Percentiles rank a stretch among this genome's conserved stretches.
These are phyloP conservation scores for Paramecium caudatum DNA, from an alignment of 73 alveolate genomes.

Conservation along the genomic window DNA sequence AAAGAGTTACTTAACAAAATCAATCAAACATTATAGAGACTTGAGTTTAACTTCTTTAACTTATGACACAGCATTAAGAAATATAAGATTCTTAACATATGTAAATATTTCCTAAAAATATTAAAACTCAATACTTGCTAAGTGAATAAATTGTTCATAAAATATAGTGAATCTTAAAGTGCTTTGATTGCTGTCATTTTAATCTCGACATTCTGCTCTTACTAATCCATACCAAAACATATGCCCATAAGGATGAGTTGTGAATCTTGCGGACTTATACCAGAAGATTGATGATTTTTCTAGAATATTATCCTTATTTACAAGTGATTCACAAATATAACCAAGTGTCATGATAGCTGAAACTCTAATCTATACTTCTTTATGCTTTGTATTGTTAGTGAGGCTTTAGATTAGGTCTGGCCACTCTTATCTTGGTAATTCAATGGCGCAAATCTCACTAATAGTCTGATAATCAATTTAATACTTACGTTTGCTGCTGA, in stretches of 20 bases:
- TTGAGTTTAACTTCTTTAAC: not conserved
- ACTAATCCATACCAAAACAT: slow-evolving; percentile 50
- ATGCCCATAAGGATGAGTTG: slow-evolving; percentile 36
- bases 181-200: slow-evolving; percentile 53
- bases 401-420: slow-evolving; percentile 24
- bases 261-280: not conserved
- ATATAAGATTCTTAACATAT: not conserved
- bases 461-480: slow-evolving; percentile 20
- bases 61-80: not conserved
- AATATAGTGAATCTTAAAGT: slow-evolving; percentile 43
- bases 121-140: not conserved
- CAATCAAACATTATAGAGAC: slow-evolving; percentile 23
- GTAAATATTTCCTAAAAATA: slow-evolving; percentile 6
- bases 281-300: slow-evolving; percentile 51
- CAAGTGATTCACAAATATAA: slow-evolving; percentile 59
- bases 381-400: not conserved
- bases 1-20: slow-evolving; percentile 17
- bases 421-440: slow-evolving; percentile 61
- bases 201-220: slow-evolving; percentile 4
- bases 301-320: not conserved
- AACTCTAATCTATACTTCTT: not conserved
- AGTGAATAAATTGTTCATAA: slow-evolving; percentile 31
- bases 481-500: slow-evolving; percentile 54
- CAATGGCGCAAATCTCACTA: slow-evolving; percentile 61
- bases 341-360: slow-evolving; percentile 66